Conservation (phyloP, 345 rosid species). For the Populus ilicifolia region DNA sequence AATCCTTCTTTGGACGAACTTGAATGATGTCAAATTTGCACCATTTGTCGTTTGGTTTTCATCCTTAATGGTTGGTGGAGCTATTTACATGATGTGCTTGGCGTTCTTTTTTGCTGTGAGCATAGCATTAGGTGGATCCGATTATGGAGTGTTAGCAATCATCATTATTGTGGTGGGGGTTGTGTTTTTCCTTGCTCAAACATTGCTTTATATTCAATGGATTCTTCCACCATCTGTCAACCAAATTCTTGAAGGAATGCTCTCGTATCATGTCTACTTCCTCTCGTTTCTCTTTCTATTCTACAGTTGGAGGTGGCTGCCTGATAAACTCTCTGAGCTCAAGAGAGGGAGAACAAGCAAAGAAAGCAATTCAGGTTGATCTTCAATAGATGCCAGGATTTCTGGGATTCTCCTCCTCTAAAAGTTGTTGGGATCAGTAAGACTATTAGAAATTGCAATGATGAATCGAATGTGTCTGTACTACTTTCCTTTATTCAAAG, state of each 20-base stretch:
- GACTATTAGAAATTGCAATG: neutral
- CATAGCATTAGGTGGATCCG: neutral
- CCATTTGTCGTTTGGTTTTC: neutral
- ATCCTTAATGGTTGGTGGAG: neutral
- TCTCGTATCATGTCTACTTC: neutral
- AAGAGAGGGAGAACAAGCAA: neutral
- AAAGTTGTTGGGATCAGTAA: neutral
- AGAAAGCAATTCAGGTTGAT: neutral
- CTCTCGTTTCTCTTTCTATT: neutral
- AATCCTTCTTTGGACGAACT: neutral
- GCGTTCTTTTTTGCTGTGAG: neutral
- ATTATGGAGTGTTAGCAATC: neutral
- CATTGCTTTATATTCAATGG: neutral
- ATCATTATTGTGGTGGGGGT: neutral
- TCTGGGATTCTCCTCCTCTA: neutral
- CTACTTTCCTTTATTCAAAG: too few relatives aligned
- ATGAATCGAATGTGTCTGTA: neutral
- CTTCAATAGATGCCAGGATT: neutral
- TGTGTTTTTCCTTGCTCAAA: too few relatives aligned
- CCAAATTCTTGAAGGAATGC: neutral
- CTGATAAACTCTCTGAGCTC: neutral
- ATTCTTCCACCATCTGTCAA: neutral
- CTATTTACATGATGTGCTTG: conserved; percentile 4
- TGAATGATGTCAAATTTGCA: neutral
- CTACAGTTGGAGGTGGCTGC: neutral